Conservation (phyloP, 805 yeast species). For the Pachysolen tannophilus region DNA sequence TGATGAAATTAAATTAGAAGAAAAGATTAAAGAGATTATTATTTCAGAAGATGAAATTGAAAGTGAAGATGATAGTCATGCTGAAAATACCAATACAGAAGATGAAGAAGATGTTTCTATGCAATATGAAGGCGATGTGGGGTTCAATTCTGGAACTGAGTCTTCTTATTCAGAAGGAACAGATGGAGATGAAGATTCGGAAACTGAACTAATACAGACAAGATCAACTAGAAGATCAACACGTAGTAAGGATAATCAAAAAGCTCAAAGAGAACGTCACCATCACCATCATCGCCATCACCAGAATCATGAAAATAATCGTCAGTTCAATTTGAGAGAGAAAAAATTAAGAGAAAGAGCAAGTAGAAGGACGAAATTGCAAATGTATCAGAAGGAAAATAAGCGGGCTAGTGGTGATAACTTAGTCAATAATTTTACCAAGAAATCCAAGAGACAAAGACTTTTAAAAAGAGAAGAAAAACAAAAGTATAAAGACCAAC, state of each 20-base stretch:
- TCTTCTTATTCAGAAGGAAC: slow-evolving; percentile 1
- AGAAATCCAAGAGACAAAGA: slow-evolving; percentile 23
- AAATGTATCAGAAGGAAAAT: not conserved
- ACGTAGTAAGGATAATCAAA: slow-evolving; percentile 15
- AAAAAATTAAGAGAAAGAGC: slow-evolving; percentile 5
- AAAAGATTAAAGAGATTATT: slow-evolving; percentile 29
- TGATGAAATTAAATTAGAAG: slow-evolving; percentile 32
- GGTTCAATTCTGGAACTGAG: slow-evolving; percentile 4
- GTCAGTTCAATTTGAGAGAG: not conserved
- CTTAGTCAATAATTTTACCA: no score
- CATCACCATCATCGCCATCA: no score
- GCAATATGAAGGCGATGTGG: slow-evolving; percentile 4
- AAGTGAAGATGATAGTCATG: slow-evolving; percentile 10
- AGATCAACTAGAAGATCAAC: slow-evolving; percentile 11
- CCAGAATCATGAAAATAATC: no score
- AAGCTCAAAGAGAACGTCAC: not conserved
- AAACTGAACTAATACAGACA: not conserved
- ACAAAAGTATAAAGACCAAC: slow-evolving; percentile 15
- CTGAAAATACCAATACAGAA: slow-evolving; percentile 5
- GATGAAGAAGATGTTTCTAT: slow-evolving; percentile 6
- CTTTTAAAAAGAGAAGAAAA: slow-evolving; percentile 24
- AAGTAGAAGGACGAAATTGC: slow-evolving; percentile 1
- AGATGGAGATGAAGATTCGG: slow-evolving; percentile 7
- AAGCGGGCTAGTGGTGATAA: slow-evolving; percentile 23
- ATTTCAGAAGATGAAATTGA: slow-evolving; percentile 16